Conservation (phyloP, 2,329 filamentous ascomycete genomes). For the Aureobasidium zeae region DNA sequence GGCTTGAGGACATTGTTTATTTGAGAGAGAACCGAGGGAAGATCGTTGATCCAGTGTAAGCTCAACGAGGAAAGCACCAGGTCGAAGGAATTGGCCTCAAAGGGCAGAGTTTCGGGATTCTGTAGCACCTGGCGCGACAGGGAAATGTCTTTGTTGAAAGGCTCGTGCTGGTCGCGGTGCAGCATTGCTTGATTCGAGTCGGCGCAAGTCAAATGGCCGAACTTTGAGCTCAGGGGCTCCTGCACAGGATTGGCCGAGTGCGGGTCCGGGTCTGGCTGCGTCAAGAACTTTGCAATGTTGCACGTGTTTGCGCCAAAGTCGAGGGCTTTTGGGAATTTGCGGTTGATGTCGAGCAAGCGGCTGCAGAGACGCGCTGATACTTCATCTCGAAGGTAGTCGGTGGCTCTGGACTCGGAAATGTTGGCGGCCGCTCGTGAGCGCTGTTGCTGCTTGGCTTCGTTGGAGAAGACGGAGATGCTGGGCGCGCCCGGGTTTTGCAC, state of each 20-base stretch:
- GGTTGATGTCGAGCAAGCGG: constrained; percentile 84
- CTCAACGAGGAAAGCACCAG: constrained; percentile 81
- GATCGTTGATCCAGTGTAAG: constrained; percentile 95
- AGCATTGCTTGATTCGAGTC: constrained; percentile 73
- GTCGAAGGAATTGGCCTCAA: constrained; percentile 68
- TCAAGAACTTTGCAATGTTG: constrained; percentile 79
- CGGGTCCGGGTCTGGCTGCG: constrained; percentile 51
- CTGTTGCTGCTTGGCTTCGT: constrained; percentile 77
- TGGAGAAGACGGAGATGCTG: constrained; percentile 84
- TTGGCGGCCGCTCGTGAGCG: constrained; percentile 74
- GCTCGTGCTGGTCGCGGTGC: constrained; percentile 64
- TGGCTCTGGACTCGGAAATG: constrained; percentile 61
- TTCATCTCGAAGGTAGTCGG: constrained; percentile 91
- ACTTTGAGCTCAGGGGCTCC: constrained; percentile 59
- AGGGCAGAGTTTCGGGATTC: constrained; percentile 67
- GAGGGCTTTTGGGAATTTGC: constrained; percentile 71
- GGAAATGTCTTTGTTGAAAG: constrained; percentile 64
- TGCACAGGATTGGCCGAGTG: constrained; percentile 52
- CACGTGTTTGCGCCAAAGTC: constrained; percentile 94
- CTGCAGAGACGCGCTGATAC: constrained; percentile 78
- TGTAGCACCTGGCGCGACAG: constrained; percentile 68
- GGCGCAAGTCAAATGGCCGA: constrained; percentile 66
- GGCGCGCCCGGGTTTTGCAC: constrained; percentile 68
- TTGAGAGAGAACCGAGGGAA: constrained; percentile 73
- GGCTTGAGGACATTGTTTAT: constrained; percentile 83